Percentiles rank a stretch among this genome's conserved stretches.
Conservation (phyloP, 257 asterid species). For the Nicotiana obtusifolia region DNA sequence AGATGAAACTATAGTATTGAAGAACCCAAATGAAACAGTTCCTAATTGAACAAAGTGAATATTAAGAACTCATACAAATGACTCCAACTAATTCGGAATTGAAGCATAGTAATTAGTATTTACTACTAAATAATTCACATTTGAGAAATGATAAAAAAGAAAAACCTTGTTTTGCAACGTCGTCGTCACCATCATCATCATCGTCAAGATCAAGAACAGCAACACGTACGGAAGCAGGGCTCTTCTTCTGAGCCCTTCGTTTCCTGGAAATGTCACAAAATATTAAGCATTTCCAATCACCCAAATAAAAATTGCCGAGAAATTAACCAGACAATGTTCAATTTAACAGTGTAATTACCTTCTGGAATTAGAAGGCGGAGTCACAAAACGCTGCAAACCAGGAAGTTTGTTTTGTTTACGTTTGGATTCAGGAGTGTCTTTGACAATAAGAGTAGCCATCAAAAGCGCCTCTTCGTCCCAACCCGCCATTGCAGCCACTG, state of each 20-base stretch:
- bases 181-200: neutral
- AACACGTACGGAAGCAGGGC: slow-evolving; percentile 34
- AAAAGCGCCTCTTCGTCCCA: slow-evolving; percentile 96
- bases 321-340: neutral
- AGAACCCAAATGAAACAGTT: no score
- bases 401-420: slow-evolving; percentile 48
- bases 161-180: neutral
- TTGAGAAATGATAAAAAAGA: neutral
- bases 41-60: no score
- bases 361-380: slow-evolving; percentile 77
- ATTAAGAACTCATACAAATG: no score
- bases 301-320: no score
- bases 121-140: neutral
- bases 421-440: slow-evolving; percentile 82
- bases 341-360: slow-evolving; percentile 30
- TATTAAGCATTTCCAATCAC: neutral
- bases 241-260: slow-evolving; percentile 49
- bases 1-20: no score
- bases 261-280: slow-evolving; percentile 33
- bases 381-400: slow-evolving; percentile 28
- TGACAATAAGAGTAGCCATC: slow-evolving; percentile 58
- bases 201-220: slow-evolving; percentile 57
- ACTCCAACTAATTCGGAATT: neutral
- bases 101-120: neutral
- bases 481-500: slow-evolving; percentile 92